phyloP scores from a whole-genome alignment of 1,284 basidiomycete species.

The Leccinum fuscescens region DNA sequence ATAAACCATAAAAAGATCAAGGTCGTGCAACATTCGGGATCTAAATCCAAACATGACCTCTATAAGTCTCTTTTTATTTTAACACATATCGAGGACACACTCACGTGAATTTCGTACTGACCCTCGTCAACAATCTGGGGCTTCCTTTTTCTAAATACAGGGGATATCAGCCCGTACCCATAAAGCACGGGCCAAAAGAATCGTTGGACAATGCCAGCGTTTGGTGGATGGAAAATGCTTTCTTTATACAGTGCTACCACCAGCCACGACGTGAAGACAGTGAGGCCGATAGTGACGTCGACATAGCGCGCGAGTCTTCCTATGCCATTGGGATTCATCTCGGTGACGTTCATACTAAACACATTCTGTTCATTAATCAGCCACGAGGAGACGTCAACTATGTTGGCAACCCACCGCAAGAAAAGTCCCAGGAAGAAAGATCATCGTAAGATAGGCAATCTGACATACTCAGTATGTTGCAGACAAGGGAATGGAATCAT shows the following conservation, averaged over 20 bases:
- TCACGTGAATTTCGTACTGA: not conserved
- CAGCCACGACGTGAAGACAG: slow-evolving; percentile 50
- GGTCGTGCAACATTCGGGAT: not conserved
- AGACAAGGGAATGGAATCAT: not conserved
- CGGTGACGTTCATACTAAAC: slow-evolving; percentile 41
- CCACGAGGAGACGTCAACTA: not conserved
- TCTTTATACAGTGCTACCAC: slow-evolving; percentile 31
- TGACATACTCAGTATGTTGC: slow-evolving; percentile 8
- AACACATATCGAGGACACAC: not conserved
- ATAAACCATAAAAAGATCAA: not conserved
- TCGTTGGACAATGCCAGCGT: slow-evolving; percentile 2
- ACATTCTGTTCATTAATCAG: slow-evolving; percentile 25
- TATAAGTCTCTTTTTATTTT: slow-evolving; percentile 1
- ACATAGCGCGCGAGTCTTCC: slow-evolving; percentile 43
- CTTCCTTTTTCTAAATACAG: not conserved
- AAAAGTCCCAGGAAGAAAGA: slow-evolving; percentile 32
- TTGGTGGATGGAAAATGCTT: slow-evolving; percentile 22
- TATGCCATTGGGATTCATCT: slow-evolving; percentile 32
- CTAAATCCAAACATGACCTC: not conserved
- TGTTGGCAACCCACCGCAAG: slow-evolving; percentile 37
- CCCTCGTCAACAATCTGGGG: not conserved
- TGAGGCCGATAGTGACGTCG: slow-evolving; percentile 44
- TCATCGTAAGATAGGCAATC: slow-evolving; percentile 35
- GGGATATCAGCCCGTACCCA: not conserved
- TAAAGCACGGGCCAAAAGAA: slow-evolving; percentile 22